Evolutionary conservation across 768 basidiomycete genomes (phyloP).

Genomic region (Pisolithus orientalis): DNA sequence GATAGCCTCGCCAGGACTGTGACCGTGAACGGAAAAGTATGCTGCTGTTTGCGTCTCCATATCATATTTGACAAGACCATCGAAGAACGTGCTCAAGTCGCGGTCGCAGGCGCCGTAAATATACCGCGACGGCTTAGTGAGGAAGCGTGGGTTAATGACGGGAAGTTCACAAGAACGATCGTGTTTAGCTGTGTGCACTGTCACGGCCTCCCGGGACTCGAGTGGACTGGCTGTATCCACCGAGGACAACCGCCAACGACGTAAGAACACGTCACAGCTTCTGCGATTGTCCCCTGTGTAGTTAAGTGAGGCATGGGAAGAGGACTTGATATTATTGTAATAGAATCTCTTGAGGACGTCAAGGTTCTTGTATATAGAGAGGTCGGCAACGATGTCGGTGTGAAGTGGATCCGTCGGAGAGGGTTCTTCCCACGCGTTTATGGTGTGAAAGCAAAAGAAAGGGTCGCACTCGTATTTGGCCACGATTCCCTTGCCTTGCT

Average conservation of each 20-base stretch:
- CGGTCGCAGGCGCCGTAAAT: conserved; percentile 26
- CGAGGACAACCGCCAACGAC: conserved; percentile 26
- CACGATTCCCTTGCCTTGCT: conserved; percentile 29
- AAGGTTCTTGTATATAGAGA: conserved; percentile 29
- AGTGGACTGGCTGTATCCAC: conserved; percentile 13
- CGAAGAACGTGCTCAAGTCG: conserved; percentile 26
- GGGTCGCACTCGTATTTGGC: conserved; percentile 31
- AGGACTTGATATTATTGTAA: conserved; percentile 22
- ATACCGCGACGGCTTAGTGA: conserved; percentile 28
- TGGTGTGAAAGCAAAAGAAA: conserved; percentile 35
- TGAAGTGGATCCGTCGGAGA: conserved; percentile 17
- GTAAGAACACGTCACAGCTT: conserved; percentile 16
- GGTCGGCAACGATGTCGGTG: conserved; percentile 30
- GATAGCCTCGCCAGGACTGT: conserved; percentile 32
- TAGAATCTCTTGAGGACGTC: conserved; percentile 28
- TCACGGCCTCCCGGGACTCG: conserved; percentile 14
- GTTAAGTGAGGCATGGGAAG: conserved; percentile 19
- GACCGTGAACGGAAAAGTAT: conserved; percentile 24
- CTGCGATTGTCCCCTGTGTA: conserved; percentile 16
- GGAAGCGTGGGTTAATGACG: conserved; percentile 25
- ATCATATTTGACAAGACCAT: conserved; percentile 33
- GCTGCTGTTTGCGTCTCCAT: conserved; percentile 14
- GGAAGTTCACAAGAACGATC: conserved; percentile 32
- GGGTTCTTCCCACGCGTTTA: conserved; percentile 34
- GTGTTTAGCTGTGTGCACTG: conserved; percentile 16